phyloP scores from a whole-genome alignment of 352 stramenopile genomes.

The Phytophthora podocarpi region DNA sequence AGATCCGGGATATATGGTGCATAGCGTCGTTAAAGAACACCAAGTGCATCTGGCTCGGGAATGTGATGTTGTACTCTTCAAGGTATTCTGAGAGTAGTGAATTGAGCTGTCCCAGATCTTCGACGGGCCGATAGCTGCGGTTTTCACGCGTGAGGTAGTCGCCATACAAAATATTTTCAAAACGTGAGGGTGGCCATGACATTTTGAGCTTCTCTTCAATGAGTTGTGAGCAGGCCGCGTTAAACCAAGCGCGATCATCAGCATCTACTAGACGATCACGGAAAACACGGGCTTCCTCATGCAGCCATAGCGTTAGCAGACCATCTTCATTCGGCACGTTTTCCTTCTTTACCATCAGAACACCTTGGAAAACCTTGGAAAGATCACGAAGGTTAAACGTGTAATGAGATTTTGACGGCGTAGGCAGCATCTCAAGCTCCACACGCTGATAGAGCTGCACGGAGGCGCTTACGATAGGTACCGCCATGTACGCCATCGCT shows the following conservation, averaged over 20 bases:
- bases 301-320: conserved; percentile 90
- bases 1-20: conserved; percentile 93
- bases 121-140: conserved; percentile 72
- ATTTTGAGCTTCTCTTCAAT: conserved; percentile 71
- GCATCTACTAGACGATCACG: conserved; percentile 90
- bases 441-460: conserved; percentile 90
- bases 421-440: conserved; percentile 90
- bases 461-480: conserved; percentile 86
- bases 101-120: conserved; percentile 72
- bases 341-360: conserved; percentile 92
- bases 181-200: conserved; percentile 60
- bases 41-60: conserved; percentile 93
- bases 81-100: conserved; percentile 89
- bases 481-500: conserved; percentile 69
- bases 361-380: conserved; percentile 93
- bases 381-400: conserved; percentile 95
- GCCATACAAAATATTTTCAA: conserved; percentile 89
- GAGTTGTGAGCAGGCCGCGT: conserved; percentile 74
- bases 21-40: conserved; percentile 97
- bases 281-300: conserved; percentile 93
- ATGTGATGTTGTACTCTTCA: conserved; percentile 96
- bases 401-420: conserved; percentile 92
- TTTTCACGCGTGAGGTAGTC: conserved; percentile 90
- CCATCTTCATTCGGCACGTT: conserved; percentile 71
- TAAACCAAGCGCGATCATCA: conserved; percentile 90